phyloP scores from a whole-genome alignment of 2,329 filamentous ascomycete genomes.

The Pleurostoma richardsiae region DNA sequence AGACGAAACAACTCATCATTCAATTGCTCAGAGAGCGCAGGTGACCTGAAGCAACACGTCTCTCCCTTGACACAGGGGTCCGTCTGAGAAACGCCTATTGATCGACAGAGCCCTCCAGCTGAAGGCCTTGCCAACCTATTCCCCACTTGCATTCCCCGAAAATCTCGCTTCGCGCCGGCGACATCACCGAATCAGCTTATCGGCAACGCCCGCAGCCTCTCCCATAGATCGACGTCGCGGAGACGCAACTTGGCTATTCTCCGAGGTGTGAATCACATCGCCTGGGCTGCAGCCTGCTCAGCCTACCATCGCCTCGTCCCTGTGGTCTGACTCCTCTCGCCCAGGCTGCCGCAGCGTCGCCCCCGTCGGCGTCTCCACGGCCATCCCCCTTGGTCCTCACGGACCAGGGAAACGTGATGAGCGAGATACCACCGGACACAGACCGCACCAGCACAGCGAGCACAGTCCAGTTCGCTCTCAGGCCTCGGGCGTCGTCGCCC shows the following conservation, averaged over 20 bases:
- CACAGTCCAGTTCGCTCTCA: no score
- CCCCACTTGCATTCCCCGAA: neutral
- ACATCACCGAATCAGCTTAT: neutral
- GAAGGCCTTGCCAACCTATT: neutral
- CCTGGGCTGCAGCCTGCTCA: no score
- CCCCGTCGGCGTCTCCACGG: neutral
- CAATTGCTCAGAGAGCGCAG: no score
- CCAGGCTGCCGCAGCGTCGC: neutral
- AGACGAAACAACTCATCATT: no score
- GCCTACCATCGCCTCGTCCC: no score
- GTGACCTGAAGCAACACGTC: no score
- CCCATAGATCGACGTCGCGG: neutral
- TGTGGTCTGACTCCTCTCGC: neutral
- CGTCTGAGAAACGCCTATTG: no score
- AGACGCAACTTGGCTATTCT: no score
- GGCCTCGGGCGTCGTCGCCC: neutral
- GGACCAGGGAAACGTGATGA: neutral
- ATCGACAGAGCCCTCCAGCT: no score
- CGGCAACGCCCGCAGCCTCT: neutral
- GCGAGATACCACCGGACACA: neutral
- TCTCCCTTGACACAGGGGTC: no score
- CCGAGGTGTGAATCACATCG: no score
- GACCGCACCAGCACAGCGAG: neutral
- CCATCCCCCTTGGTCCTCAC: neutral
- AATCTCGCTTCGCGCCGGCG: neutral